Evolutionary conservation across 345 rosid genomes (phyloP).

Genomic region (Ceriops decandra): DNA sequence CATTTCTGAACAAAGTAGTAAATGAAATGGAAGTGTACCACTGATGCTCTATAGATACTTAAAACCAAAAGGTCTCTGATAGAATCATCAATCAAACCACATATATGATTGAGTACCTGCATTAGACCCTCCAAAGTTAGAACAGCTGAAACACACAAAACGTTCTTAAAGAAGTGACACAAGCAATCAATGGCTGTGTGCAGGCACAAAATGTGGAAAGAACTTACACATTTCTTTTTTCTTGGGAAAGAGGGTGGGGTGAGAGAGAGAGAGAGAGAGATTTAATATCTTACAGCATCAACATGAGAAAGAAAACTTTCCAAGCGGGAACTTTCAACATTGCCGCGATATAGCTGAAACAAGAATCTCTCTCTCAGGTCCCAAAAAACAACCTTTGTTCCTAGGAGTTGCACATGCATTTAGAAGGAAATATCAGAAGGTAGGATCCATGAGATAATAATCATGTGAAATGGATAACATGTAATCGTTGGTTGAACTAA

Average conservation of each 20-base stretch:
- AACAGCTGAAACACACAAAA: constrained; percentile 8
- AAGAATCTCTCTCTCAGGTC: constrained; percentile 79
- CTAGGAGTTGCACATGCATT: constrained; percentile 37
- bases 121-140: constrained; percentile 19
- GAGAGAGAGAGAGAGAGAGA: background rate
- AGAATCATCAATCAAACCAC: constrained; percentile 69
- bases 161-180: background rate
- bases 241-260: background rate
- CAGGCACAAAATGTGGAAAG: background rate
- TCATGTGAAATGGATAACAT: too few species aligned
- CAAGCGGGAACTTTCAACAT: constrained; percentile 72
- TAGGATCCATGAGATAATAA: too few species aligned
- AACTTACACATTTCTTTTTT: background rate
- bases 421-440: background rate
- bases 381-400: constrained; percentile 81
- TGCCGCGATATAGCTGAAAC: constrained; percentile 59
- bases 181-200: too few species aligned
- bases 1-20: background rate
- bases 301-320: constrained; percentile 66
- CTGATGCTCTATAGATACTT: constrained; percentile 66
- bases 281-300: constrained; percentile 59
- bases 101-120: constrained; percentile 76
- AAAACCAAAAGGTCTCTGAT: constrained; percentile 78
- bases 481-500: too few species aligned
- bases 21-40: constrained; percentile 38